Evolutionary conservation across 1,284 basidiomycete species (phyloP).

Genomic region (Cerrena zonata): DNA sequence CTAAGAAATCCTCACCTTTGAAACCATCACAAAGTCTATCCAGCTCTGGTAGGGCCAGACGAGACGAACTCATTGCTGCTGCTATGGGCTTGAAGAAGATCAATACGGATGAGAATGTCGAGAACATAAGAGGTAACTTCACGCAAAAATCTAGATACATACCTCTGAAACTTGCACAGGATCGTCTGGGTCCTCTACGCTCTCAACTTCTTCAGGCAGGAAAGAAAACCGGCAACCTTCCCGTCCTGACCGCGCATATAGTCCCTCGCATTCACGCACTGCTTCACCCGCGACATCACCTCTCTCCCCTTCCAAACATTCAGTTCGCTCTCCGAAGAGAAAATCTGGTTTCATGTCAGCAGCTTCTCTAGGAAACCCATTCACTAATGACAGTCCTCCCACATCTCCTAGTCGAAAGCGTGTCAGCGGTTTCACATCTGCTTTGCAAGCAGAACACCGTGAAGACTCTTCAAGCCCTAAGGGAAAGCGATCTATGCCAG

Average conservation of each 20-base stretch:
- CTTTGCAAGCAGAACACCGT: not conserved
- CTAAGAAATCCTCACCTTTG: constrained; percentile 3
- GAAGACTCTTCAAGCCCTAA: not conserved
- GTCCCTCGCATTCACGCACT: not conserved
- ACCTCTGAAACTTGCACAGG: not conserved
- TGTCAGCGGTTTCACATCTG: not conserved
- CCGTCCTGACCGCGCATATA: not conserved
- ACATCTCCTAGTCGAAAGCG: not conserved
- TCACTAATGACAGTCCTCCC: not conserved
- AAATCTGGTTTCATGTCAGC: not conserved
- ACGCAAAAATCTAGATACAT: too few species aligned
- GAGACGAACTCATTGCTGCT: constrained; percentile 8
- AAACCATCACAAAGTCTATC: constrained; percentile 7
- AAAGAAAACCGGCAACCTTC: not conserved
- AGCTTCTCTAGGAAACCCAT: not conserved
- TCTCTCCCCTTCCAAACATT: not conserved
- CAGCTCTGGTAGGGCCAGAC: constrained; percentile 3
- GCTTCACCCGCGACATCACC: not conserved
- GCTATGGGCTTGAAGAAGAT: constrained; percentile 9
- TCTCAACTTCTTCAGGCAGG: not conserved
- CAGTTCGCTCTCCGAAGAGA: not conserved
- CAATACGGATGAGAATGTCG: too few species aligned
- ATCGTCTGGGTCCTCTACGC: not conserved
- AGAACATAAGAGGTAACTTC: too few species aligned
- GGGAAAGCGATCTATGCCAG: not conserved